Evolutionary conservation across 352 stramenopile species (phyloP), one percentile per base, ranked within the genome.

Genomic region (Pythium grandisporangium): DNA sequence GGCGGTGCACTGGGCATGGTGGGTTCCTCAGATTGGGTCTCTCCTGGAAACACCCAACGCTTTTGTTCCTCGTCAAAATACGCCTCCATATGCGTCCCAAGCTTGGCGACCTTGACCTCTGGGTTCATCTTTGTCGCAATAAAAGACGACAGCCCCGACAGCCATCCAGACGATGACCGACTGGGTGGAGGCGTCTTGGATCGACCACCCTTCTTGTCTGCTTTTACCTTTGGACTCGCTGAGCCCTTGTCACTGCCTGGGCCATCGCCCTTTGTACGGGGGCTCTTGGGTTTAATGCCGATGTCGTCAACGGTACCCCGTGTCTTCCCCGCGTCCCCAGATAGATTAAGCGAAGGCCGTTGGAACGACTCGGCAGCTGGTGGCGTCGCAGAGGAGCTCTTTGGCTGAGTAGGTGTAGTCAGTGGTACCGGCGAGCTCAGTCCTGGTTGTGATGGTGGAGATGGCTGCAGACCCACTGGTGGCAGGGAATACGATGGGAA

Each of bases 41-140:
- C 82, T 19, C 73, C 82, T 30, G 82, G 82, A 53, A 94, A 93
- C 5, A 94, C 65, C 82, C 82, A 94, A n/a, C 79, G 66, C 55
- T 94, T 89, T 32, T 73, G 68, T 23, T 85, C 58, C 46, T 94
- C 61, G 48, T 87, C 76, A 37, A 68, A 94, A 45, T 90, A 90
- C 7, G 75, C 79, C 32, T 87, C 68, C 76, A 87, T 80, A 8
- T 90, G 60, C 49, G 76, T 61, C 2, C 74, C 72, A 12, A 93
- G 61, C 40, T 93, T 79, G 33, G 69, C 82, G 2, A 86, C 70
- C 58, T 88, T 94, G 16, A 56, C 78, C 19, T 94, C 81, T 1
- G 81, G 76, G 52, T 94, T 85, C 61, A 88, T 83, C 52, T 85
- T 91, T 7, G 61, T 72, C 10, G 53, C 61, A 25, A 94, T 69